These are phyloP conservation scores for Chaetoceros tenuissimus DNA, from an alignment of 108 stramenopile genomes.

Conservation along the genomic window DNA sequence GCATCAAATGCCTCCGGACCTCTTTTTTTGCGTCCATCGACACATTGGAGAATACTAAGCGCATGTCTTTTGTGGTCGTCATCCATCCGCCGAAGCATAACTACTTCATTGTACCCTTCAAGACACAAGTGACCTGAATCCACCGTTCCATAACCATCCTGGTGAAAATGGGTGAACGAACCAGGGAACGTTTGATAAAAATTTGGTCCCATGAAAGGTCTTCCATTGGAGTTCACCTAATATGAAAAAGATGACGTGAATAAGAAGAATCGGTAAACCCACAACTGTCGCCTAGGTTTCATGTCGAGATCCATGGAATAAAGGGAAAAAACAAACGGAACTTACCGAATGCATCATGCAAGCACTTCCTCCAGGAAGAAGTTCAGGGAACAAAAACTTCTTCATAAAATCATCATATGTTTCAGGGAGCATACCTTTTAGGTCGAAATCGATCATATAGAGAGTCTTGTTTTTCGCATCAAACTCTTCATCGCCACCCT, in stretches of 20 bases:
- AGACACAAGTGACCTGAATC: slow-evolving; percentile 75
- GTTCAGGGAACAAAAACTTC: slow-evolving; percentile 43
- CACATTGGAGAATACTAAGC: slow-evolving; percentile 20
- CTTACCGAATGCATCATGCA: slow-evolving; percentile 85
- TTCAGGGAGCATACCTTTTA: slow-evolving; percentile 39
- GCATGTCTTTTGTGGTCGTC: slow-evolving; percentile 67
- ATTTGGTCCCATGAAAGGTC: slow-evolving; percentile 84
- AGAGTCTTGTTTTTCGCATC: slow-evolving; percentile 35
- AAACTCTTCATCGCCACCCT: slow-evolving; percentile 22
- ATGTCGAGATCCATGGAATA: neutral
- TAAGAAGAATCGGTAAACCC: slow-evolving; percentile 8
- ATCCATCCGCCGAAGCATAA: slow-evolving; percentile 67
- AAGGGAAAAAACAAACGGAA: slow-evolving; percentile 5
- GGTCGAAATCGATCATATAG: slow-evolving; percentile 71
- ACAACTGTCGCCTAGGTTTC: slow-evolving; percentile 14
- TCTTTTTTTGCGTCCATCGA: slow-evolving; percentile 7
- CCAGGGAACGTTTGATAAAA: slow-evolving; percentile 62
- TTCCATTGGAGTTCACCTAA: slow-evolving; percentile 31
- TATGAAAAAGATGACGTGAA: neutral
- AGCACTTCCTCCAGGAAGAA: slow-evolving; percentile 65
- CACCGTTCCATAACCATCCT: slow-evolving; percentile 56
- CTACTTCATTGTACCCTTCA: slow-evolving; percentile 75
- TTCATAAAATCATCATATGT: slow-evolving; percentile 29
- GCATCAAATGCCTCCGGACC: slow-evolving; percentile 27
- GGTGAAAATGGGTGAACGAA: slow-evolving; percentile 69